Base-by-base conservation (phyloP, 257 asterid genomes). In the Jaltomata sinuosa region DNA sequence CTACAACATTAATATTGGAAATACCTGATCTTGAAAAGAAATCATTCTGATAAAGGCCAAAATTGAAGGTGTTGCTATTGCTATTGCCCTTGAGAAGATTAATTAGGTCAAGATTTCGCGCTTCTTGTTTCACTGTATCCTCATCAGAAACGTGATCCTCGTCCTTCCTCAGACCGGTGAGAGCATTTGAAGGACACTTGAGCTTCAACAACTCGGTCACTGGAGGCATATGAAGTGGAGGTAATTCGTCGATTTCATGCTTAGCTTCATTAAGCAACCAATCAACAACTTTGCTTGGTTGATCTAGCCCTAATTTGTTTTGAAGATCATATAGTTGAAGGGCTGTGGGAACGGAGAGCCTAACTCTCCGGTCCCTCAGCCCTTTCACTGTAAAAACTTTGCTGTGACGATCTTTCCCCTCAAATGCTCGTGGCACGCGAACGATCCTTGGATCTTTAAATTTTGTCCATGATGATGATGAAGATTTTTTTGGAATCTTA, bases 341-440 rank as follows among this genome's bases (percentile, higher is more conserved):
- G 2, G 97, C 97, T 5, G 98, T 91, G 86, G 89, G 89, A 10
- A 92, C 97, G 10, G 97, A 92, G 3, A 94, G 87, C 80, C 98
- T 83, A 14, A 94, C 95, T 1, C 98, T 89, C 85, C 97, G 91
- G 87, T 94, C 97, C 67, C 98, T 88, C 0, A 89, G 87, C 71
- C 98, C 98, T 79, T 90, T 90, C 1, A 94, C 89, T 0, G 98
- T 93, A 50, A 90, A 85, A 32, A 94, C 96, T 84, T 94, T 94
- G 89, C 97, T 94, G 88, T 94, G 98, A 55, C 98, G 89, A 77
- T 94, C 98, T 83, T 94, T 94, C 0, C 97, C 96, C 1, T 95
- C 96, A 57, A 94, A 89, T 21, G 94, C 93, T 64, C 95, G 85
- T 1, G 98, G 88, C 88, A 94, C 98, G 87, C 94, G 89, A 89